These are phyloP conservation scores for Fusarium solani-melongenae DNA, from an alignment of 2,329 filamentous ascomycete genomes.

Conservation along the genomic window DNA sequence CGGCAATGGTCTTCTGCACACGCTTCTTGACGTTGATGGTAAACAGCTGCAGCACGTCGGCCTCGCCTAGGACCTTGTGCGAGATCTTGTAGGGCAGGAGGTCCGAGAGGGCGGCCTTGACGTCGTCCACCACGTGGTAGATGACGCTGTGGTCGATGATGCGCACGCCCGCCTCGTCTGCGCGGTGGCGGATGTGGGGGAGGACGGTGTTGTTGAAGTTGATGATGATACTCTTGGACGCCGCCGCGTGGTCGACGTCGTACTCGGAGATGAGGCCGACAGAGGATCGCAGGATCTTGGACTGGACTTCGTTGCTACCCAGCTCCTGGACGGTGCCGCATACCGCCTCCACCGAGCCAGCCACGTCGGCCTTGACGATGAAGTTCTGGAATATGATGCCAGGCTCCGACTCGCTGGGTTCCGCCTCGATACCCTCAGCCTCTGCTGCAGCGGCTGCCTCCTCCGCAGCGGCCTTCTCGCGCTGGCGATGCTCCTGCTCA, in stretches of 20 bases:
- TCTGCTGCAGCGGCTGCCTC: slow-evolving; percentile 50
- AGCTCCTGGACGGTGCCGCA: slow-evolving; percentile 79
- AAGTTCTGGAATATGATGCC: slow-evolving; percentile 75
- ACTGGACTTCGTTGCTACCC: slow-evolving; percentile 84
- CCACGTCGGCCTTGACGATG: slow-evolving; percentile 91
- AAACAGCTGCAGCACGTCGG: slow-evolving; percentile 86
- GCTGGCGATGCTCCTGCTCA: slow-evolving; percentile 72
- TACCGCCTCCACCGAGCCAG: slow-evolving; percentile 93
- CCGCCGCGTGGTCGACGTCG: slow-evolving; percentile 88
- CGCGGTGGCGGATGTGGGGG: slow-evolving; percentile 73
- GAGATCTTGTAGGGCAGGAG: slow-evolving; percentile 74
- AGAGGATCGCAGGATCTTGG: slow-evolving; percentile 79
- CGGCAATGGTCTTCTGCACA: slow-evolving; percentile 80
- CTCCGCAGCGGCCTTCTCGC: slow-evolving; percentile 61
- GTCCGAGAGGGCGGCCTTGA: slow-evolving; percentile 74
- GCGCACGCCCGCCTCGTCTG: slow-evolving; percentile 76
- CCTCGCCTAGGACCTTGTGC: slow-evolving; percentile 84
- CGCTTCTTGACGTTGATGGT: slow-evolving; percentile 82
- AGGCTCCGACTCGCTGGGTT: slow-evolving; percentile 51
- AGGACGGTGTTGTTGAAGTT: slow-evolving; percentile 85
- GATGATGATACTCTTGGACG: slow-evolving; percentile 80
- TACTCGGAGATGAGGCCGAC: slow-evolving; percentile 86
- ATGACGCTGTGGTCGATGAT: slow-evolving; percentile 91
- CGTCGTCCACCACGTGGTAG: slow-evolving; percentile 81
- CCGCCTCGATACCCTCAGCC: slow-evolving; percentile 51